Percentiles rank a stretch among this genome's conserved stretches.
Evolutionary conservation across 768 basidiomycete species (phyloP).

Genomic region (Rhodotorula sphaerocarpa): DNA sequence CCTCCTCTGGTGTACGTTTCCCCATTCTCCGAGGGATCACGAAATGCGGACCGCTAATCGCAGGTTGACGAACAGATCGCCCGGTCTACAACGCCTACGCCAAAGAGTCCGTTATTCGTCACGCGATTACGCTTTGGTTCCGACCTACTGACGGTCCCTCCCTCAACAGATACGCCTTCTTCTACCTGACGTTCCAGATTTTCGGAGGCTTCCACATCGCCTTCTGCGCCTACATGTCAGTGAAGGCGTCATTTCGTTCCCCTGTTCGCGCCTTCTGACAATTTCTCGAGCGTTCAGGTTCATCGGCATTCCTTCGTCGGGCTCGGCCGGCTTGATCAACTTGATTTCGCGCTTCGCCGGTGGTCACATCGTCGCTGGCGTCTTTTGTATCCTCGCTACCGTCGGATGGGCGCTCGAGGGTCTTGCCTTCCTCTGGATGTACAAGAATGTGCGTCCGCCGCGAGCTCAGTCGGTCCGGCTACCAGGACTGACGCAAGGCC

Average conservation of each 20-base stretch:
- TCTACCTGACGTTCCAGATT: slow-evolving; percentile 67
- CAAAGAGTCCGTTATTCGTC: slow-evolving; percentile 56
- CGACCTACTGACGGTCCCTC: too few relatives aligned
- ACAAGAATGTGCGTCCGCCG: slow-evolving; percentile 25
- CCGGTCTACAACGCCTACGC: slow-evolving; percentile 69
- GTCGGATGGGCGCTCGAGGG: slow-evolving; percentile 83
- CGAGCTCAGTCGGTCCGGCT: too few relatives aligned
- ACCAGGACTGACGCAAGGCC: background rate
- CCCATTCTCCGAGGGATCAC: background rate
- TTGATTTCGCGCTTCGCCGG: slow-evolving; percentile 70
- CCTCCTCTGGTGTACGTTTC: slow-evolving; percentile 65
- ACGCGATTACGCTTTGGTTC: slow-evolving; percentile 7
- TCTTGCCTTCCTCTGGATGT: slow-evolving; percentile 48
- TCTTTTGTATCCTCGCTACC: slow-evolving; percentile 71
- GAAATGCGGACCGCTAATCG: background rate
- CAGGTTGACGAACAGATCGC: slow-evolving; percentile 45
- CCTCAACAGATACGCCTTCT: slow-evolving; percentile 54
- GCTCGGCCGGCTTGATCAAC: slow-evolving; percentile 89
- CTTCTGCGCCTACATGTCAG: slow-evolving; percentile 85
- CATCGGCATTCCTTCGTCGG: slow-evolving; percentile 83
- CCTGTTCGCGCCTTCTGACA: too few relatives aligned
- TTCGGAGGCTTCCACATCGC: slow-evolving; percentile 91
- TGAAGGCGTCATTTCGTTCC: slow-evolving; percentile 18
- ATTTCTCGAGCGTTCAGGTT: too few relatives aligned
- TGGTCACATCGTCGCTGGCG: slow-evolving; percentile 66